Base-by-base conservation (phyloP, 805 yeast genomes). In the Candida dajiaensis region DNA sequence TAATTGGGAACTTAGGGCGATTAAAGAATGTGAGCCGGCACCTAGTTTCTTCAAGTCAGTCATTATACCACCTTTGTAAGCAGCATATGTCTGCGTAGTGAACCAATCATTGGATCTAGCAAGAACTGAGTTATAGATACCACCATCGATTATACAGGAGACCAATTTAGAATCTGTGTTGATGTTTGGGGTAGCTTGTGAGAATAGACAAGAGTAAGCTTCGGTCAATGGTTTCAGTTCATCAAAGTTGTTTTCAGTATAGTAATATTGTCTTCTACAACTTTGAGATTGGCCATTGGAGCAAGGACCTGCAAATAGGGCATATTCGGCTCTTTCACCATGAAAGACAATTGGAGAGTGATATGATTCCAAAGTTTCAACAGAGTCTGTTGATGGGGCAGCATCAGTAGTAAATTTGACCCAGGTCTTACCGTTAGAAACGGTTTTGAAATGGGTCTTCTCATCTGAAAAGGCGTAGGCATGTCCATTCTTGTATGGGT, bases 171-270 rank as follows among this genome's bases (percentile, higher is more conserved):
- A 50, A 7, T 59, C 61, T n/a, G 44, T 42, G 8, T 47, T 54
- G 9, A 52, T 48, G 13, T 51, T 42, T 15, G 60, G 56, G 22
- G 63, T 55, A n/a, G 63, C 59, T 7, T 52, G 53, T 23, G 61
- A 51, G 44, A 69, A 57, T 25, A 61, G 40, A 51, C 71, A 68
- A 3, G 74, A 68, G 42, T 54, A 59, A 19, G 67, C 68, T 26
- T 58, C 51, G 1, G 57, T 55, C 36, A 66, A 39, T 26, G 54
- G 48, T 4, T 54, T 46, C n/a, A 56, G 40, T 10, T 72, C 53
- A 42, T 67, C 64, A 52, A 79, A 69, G 39, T 72, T 73, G 56
- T 77, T 76, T 4, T 50, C 62, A 11, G 84, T 73, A 56, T 71
- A 72, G 54, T 63, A 74, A 52, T 62, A 64, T 38, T 55, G 59